Evolutionary conservation across 1,284 basidiomycete genomes (phyloP).

Genomic region (Tranzscheliella williamsii): DNA sequence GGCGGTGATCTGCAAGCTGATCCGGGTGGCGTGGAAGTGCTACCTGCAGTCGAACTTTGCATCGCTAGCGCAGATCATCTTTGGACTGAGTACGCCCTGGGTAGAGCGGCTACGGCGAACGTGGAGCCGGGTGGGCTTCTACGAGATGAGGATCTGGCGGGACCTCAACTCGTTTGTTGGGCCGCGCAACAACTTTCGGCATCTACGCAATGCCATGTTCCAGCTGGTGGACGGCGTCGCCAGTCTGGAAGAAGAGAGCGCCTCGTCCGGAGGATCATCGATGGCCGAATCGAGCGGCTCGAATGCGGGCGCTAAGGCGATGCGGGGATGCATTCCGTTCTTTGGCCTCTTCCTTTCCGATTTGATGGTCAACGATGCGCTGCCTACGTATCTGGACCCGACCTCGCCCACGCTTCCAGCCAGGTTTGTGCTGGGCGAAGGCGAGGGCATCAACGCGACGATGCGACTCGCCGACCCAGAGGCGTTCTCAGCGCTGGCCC

Average conservation of each 20-base stretch:
- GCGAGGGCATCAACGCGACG: constrained; percentile 1
- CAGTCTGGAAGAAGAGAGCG: constrained; percentile 24
- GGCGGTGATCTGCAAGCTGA: constrained; percentile 75
- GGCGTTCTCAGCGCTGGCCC: constrained; percentile 37
- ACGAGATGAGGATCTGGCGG: constrained; percentile 75
- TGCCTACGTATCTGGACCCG: constrained; percentile 52
- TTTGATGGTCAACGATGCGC: constrained; percentile 44
- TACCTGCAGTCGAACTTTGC: constrained; percentile 80
- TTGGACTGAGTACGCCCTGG: constrained; percentile 75
- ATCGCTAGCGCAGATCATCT: constrained; percentile 77
- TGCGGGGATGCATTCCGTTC: constrained; percentile 45
- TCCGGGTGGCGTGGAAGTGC: constrained; percentile 86
- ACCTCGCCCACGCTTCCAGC: constrained; percentile 25
- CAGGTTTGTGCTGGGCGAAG: constrained; percentile 6
- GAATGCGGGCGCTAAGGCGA: background rate
- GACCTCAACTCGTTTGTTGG: constrained; percentile 75
- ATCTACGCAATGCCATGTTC: constrained; percentile 62
- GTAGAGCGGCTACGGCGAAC: constrained; percentile 73
- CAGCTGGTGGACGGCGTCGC: constrained; percentile 25
- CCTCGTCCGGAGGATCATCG: background rate
- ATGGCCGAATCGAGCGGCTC: background rate
- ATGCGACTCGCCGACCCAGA: constrained; percentile 6
- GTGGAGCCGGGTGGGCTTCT: constrained; percentile 72
- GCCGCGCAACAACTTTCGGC: constrained; percentile 72
- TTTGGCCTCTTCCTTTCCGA: constrained; percentile 56